A percentile compares a stretch with the other conserved stretches of the same genome.
Conservation (phyloP, 1,139 yeast species). For the Yamadazyma oceani region DNA sequence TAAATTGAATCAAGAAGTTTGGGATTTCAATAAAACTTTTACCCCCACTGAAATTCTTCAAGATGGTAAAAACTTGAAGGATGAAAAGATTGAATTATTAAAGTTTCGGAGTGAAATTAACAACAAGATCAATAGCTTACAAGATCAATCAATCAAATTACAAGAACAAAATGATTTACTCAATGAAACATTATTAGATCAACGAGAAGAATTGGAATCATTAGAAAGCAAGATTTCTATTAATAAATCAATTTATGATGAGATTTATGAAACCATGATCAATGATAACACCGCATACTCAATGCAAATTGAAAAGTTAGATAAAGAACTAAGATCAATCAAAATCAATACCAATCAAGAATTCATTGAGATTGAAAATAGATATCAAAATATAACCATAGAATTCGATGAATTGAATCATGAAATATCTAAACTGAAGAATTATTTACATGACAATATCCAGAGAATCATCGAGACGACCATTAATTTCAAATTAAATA, state of each 20-base stretch:
- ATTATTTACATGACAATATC: slow-evolving; percentile 52
- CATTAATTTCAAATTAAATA: slow-evolving; percentile 62
- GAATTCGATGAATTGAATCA: slow-evolving; percentile 55
- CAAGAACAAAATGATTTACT: slow-evolving; percentile 61
- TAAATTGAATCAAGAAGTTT: slow-evolving; percentile 25
- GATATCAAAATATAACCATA: slow-evolving; percentile 53
- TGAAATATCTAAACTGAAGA: slow-evolving; percentile 48
- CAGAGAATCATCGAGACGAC: slow-evolving; percentile 58
- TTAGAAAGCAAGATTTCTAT: slow-evolving; percentile 58
- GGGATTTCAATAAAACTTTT: slow-evolving; percentile 21
- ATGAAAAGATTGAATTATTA: slow-evolving; percentile 42
- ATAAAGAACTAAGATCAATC: slow-evolving; percentile 58
- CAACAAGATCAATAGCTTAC: slow-evolving; percentile 49
- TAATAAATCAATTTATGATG: slow-evolving; percentile 56
- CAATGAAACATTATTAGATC: slow-evolving; percentile 54
- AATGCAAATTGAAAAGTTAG: slow-evolving; percentile 66
- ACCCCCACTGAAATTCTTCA: slow-evolving; percentile 30
- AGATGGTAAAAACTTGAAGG: slow-evolving; percentile 31
- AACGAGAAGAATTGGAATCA: slow-evolving; percentile 57
- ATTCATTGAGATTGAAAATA: slow-evolving; percentile 54
- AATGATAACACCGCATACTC: slow-evolving; percentile 55
- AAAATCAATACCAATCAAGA: slow-evolving; percentile 56
- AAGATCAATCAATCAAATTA: slow-evolving; percentile 59
- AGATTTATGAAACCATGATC: slow-evolving; percentile 55
- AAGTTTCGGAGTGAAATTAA: slow-evolving; percentile 50